Base-by-base conservation (phyloP, 768 basidiomycete genomes). In the Suillus brevipes region DNA sequence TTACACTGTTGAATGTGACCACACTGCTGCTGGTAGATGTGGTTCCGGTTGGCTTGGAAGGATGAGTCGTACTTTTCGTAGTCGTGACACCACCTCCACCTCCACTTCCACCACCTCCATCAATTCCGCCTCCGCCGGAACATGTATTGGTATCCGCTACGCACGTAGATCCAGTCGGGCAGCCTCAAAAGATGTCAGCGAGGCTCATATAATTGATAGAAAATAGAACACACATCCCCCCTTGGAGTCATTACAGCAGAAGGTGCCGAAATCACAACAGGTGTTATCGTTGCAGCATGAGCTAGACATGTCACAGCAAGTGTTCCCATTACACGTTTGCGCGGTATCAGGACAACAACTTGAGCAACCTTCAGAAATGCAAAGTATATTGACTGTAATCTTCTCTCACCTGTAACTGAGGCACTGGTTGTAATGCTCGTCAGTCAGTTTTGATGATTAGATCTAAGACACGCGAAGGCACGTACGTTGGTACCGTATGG, bases 171-270 rank as follows among this genome's bases (percentile, higher is more conserved):
- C 43, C 43, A 20, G 6, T 45, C 43, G 67, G 56, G 50, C 73
- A 74, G 53, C 73, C 73, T 74, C 45, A 2, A 25, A 31, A 14
- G 43, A 43, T 16, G 16, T 20, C 60, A 56, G 34, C 34, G n/a
- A 16, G 9, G 18, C 1, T n/a, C 12, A 36, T 23, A 8, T 8
- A 10, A 12, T n/a, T 14, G 2, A 23, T 5, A 37, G 56, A 45
- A 13, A 40, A 31, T 37, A 12, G 8, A 20, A 68, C 73, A 31
- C 55, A 74, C 73, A 74, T 61, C 64, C 68, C 40, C 73, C 73
- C 36, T 52, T 37, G 10, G 57, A 52, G 40, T 74, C 73, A 40
- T 63, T 67, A 31, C 73, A 74, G 28, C 72, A 74, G 28, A 63
- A 52, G 25, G 8, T 28, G 53, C 70, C 67, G 10, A 49, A 0